phyloP scores from a whole-genome alignment of 2,329 filamentous ascomycete genomes.

The Fusarium cicatricum region DNA sequence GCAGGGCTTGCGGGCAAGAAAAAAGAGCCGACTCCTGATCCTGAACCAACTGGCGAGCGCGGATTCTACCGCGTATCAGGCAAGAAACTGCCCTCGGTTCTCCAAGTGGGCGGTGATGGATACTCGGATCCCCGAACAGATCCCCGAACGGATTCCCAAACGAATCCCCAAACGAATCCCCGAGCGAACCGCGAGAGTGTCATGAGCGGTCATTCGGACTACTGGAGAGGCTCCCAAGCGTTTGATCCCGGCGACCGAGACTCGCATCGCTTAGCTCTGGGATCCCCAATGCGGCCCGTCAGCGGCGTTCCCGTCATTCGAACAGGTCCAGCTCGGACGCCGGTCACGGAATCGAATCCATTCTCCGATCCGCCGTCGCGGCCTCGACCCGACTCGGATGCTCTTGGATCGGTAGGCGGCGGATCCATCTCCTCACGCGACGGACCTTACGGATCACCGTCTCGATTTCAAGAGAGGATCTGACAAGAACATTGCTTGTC shows the following conservation, averaged over 20 bases:
- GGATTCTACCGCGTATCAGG: conserved; percentile 73
- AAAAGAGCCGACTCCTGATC: conserved; percentile 34
- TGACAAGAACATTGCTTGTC: conserved; percentile 15
- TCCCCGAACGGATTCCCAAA: too few species aligned
- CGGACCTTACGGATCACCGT: conserved; percentile 40
- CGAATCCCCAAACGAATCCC: too few species aligned
- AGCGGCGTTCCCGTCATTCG: conserved; percentile 69
- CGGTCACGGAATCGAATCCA: conserved; percentile 64
- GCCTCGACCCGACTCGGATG: conserved; percentile 39
- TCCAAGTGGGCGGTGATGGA: conserved; percentile 69
- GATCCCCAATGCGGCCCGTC: conserved; percentile 66
- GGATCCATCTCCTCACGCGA: conserved; percentile 33
- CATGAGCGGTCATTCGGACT: conserved; percentile 60
- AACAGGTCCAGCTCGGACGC: conserved; percentile 71
- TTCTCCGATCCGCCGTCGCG: conserved; percentile 51
- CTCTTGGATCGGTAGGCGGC: conserved; percentile 31
- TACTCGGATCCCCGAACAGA: conserved; percentile 67
- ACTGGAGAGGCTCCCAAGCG: conserved; percentile 61
- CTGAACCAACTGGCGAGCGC: conserved; percentile 56
- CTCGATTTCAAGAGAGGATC: conserved; percentile 44
- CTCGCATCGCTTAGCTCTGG: conserved; percentile 58
- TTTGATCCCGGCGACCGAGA: conserved; percentile 49
- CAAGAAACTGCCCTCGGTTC: conserved; percentile 69
- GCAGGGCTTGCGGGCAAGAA: conserved; percentile 56
- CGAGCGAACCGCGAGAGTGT: conserved; percentile 47